Conservation (phyloP, 2,329 filamentous ascomycete species). For the Aspergillus viridinutans region DNA sequence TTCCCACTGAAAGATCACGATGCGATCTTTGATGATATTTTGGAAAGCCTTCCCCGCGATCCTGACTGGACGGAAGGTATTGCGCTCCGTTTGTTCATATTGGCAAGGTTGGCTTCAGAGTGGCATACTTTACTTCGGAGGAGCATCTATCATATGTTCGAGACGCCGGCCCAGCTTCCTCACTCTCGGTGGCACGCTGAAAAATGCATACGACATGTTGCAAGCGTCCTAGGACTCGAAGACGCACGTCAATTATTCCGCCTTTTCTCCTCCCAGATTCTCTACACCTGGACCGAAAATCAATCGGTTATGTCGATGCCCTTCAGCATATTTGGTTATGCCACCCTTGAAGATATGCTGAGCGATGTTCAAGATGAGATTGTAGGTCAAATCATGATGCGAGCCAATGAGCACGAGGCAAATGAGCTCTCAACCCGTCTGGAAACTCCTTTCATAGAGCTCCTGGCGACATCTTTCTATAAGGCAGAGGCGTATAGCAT, state of each 20-base stretch:
- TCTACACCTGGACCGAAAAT: conserved; percentile 82
- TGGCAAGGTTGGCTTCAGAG: conserved; percentile 70
- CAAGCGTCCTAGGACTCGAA: conserved; percentile 59
- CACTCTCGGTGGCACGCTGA: conserved; percentile 66
- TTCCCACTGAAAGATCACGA: conserved; percentile 83
- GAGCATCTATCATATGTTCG: conserved; percentile 91
- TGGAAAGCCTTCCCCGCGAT: conserved; percentile 73
- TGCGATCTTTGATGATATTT: conserved; percentile 75
- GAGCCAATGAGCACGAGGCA: conserved; percentile 63
- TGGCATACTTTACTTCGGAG: conserved; percentile 85
- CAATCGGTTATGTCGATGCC: conserved; percentile 69
- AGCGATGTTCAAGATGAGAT: conserved; percentile 70
- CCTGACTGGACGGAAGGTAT: conserved; percentile 73
- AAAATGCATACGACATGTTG: conserved; percentile 64
- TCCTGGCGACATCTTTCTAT: conserved; percentile 67
- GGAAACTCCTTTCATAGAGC: conserved; percentile 48
- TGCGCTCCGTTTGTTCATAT: conserved; percentile 71
- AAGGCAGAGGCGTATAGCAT: conserved; percentile 81
- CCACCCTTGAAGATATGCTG: conserved; percentile 64
- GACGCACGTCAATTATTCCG: conserved; percentile 69
- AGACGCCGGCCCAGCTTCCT: conserved; percentile 71
- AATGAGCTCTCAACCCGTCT: conserved; percentile 58
- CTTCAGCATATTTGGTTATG: conserved; percentile 78
- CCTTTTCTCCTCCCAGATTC: conserved; percentile 80
- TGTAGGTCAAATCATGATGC: conserved; percentile 77